Base-by-base conservation (phyloP, 495 filamentous ascomycete genomes). In the Aspergillus kassunensis region DNA sequence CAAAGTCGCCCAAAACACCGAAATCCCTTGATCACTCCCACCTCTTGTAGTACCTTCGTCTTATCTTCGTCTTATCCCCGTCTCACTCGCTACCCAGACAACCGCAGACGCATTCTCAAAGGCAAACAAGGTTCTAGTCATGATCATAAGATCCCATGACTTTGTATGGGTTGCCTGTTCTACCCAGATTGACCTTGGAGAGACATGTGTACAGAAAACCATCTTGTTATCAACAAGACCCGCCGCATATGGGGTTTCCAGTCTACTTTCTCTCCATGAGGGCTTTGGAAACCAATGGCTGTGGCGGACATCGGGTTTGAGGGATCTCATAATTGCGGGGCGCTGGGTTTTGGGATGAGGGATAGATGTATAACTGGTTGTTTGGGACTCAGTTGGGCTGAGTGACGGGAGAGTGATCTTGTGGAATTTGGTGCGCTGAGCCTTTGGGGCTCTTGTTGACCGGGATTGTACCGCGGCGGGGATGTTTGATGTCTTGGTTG, bases 201-300 rank as follows among this genome's bases (percentile, higher is more conserved):
- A 57, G 34, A 43, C 25, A 56, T 63, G 62, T 70, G 61, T 60
- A 68, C 43, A 70, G 18, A 52, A 61, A 46, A 41, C 20, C 10
- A 16, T 33, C 15, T 29, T 43, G 5, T 27, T 16, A 16, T n/a
- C n/a, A 43, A 27, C 25, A 21, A 20, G 12, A 29, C 41, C 18
- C 20, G 68, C 70, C 70, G 64, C 64, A 62, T 63, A 58, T 73
- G 71, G 71, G 64, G 72, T 72, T 75, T 66, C 65, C 68, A 52
- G 65, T 72, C 66, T 62, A 65, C 70, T 77, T 65, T 65, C 41
- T 55, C 58, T 62, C 72, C 49, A 70, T 74, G 72, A 71, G 68
- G 71, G 69, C 67, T 45, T 58, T 58, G 61, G 67, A 69, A 73
- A 71, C 72, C 57, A 77, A 77, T 74, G 73, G 73, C 73, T 66